Evolutionary conservation across 306 rosid genomes (phyloP).

Genomic region (Prinsepia uniflora): DNA sequence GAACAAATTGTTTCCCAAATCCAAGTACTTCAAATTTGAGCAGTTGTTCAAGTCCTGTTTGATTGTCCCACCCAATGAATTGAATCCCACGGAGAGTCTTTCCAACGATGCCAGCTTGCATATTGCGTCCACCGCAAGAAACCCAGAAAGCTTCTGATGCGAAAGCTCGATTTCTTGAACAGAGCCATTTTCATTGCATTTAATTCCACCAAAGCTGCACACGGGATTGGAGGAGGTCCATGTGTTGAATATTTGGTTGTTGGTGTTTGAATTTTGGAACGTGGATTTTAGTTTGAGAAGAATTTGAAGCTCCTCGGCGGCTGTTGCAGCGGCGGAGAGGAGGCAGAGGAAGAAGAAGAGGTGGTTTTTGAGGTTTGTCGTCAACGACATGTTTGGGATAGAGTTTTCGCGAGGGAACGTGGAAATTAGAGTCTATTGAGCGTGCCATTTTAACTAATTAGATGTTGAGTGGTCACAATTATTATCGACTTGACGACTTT

Average conservation of each 20-base stretch:
- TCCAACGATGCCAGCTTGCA: constrained; percentile 55
- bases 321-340: constrained; percentile 33
- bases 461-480: background rate
- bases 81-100: constrained; percentile 60
- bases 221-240: constrained; percentile 40
- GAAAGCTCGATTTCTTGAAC: constrained; percentile 63
- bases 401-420: background rate
- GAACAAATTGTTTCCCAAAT: constrained; percentile 67
- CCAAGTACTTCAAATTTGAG: constrained; percentile 46
- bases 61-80: constrained; percentile 39
- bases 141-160: constrained; percentile 38
- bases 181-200: constrained; percentile 36
- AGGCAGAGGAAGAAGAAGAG: constrained; percentile 30
- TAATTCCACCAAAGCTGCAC: constrained; percentile 54
- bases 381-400: background rate
- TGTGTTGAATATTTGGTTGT: constrained; percentile 25
- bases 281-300: constrained; percentile 52
- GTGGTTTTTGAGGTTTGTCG: background rate
- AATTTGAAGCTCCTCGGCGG: constrained; percentile 48
- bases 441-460: background rate
- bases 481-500: background rate
- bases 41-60: constrained; percentile 54
- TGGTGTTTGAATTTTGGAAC: constrained; percentile 26
- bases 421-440: background rate
- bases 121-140: constrained; percentile 52